Conservation (phyloP, 1,139 yeast species). For the Pichia sp. region DNA sequence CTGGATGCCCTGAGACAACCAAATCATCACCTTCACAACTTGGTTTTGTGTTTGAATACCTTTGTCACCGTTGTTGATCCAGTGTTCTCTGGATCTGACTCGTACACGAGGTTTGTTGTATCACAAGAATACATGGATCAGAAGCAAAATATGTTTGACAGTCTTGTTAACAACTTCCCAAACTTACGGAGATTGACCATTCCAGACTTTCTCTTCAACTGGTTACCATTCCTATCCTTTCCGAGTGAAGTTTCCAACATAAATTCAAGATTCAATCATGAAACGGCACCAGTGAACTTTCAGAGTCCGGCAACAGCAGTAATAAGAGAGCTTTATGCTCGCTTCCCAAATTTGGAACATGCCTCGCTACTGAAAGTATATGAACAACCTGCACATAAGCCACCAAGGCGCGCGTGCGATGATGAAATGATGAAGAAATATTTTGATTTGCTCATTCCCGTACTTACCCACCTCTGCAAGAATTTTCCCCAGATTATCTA, state of each 20-base stretch:
- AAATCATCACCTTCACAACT: slow-evolving; percentile 8
- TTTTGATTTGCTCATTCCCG: slow-evolving; percentile 16
- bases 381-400: slow-evolving; percentile 11
- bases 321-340: slow-evolving; percentile 17
- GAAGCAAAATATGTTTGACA: slow-evolving; percentile 15
- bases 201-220: slow-evolving; percentile 26
- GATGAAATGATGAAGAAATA: slow-evolving; percentile 1
- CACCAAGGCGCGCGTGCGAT: background rate
- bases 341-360: slow-evolving; percentile 18
- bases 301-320: slow-evolving; percentile 12
- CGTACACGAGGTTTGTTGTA: slow-evolving; percentile 16
- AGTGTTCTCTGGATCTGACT: slow-evolving; percentile 13
- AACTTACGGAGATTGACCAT: slow-evolving; percentile 18
- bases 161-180: slow-evolving; percentile 9
- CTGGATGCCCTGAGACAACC: slow-evolving; percentile 12
- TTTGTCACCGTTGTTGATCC: slow-evolving; percentile 14
- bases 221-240: slow-evolving; percentile 26
- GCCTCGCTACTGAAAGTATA: slow-evolving; percentile 17
- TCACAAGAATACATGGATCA: slow-evolving; percentile 13
- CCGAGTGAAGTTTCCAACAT: slow-evolving; percentile 6
- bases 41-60: slow-evolving; percentile 20
- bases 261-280: slow-evolving; percentile 1
- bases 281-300: background rate
- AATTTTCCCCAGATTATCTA: slow-evolving; percentile 11
- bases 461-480: slow-evolving; percentile 13